Evolutionary conservation across 805 yeast species (phyloP).

Genomic region (Yarrowia keelungensis): DNA sequence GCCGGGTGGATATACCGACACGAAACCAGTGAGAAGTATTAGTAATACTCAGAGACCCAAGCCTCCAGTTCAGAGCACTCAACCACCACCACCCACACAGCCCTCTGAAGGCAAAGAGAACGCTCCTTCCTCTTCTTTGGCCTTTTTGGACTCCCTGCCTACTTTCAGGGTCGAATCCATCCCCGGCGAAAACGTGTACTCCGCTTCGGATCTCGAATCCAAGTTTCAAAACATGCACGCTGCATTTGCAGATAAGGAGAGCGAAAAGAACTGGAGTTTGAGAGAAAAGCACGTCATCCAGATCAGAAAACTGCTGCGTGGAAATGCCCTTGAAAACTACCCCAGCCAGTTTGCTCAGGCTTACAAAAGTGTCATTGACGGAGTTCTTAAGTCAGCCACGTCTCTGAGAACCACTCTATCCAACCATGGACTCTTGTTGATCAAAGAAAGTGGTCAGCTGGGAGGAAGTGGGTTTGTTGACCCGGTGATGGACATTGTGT

Average conservation of each 20-base stretch:
- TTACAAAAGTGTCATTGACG: conserved; percentile 58
- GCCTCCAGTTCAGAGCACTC: too few relatives aligned
- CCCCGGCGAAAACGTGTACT: not conserved
- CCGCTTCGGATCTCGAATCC: conserved; percentile 46
- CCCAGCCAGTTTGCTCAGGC: conserved; percentile 51
- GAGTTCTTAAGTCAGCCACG: conserved; percentile 66
- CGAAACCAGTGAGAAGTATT: not conserved
- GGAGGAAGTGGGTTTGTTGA: conserved; percentile 45
- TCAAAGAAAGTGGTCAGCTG: conserved; percentile 62
- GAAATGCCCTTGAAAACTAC: conserved; percentile 56
- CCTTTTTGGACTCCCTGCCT: not conserved
- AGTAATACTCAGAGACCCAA: too few relatives aligned
- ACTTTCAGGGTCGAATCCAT: conserved; percentile 2
- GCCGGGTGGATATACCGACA: not conserved
- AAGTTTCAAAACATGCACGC: conserved; percentile 54
- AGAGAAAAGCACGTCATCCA: conserved; percentile 69
- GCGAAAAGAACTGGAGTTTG: conserved; percentile 83
- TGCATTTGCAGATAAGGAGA: conserved; percentile 73
- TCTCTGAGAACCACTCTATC: conserved; percentile 88
- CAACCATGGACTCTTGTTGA: conserved; percentile 72
- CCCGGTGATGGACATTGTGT: conserved; percentile 57
- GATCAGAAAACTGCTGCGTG: conserved; percentile 67
- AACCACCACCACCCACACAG: not conserved
- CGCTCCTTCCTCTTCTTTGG: not conserved
- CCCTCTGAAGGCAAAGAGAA: not conserved